Percentiles rank a stretch among this genome's conserved stretches.
Evolutionary conservation across 805 yeast species (phyloP).

Genomic region (Ogataea ramenticola): DNA sequence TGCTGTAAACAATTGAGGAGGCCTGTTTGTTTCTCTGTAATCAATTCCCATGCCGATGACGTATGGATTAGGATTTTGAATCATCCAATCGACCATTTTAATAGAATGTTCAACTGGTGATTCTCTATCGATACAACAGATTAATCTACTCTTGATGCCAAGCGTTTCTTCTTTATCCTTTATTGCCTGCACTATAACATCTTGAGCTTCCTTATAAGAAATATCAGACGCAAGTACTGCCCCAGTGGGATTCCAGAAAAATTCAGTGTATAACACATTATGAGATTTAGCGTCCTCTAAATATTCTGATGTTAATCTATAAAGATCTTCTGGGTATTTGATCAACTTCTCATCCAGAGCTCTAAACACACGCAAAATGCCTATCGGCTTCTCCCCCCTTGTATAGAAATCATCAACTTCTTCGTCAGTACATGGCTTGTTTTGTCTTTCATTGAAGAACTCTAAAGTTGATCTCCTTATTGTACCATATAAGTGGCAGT

Average conservation of each 20-base stretch:
- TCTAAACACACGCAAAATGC: slow-evolving; percentile 23
- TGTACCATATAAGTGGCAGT: slow-evolving; percentile 26
- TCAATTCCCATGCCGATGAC: slow-evolving; percentile 26
- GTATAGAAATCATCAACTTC: slow-evolving; percentile 21
- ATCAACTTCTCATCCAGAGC: slow-evolving; percentile 20
- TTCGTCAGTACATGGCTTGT: slow-evolving; percentile 15
- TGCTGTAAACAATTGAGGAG: slow-evolving; percentile 21
- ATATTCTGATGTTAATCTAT: slow-evolving; percentile 21
- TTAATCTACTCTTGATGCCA: slow-evolving; percentile 17
- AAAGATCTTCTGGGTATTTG: slow-evolving; percentile 18
- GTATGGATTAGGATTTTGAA: slow-evolving; percentile 13
- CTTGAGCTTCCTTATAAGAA: slow-evolving; percentile 20
- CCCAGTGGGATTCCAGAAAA: slow-evolving; percentile 28
- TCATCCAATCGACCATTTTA: slow-evolving; percentile 23
- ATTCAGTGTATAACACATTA: slow-evolving; percentile 21
- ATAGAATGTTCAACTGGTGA: slow-evolving; percentile 17
- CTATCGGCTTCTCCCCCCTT: slow-evolving; percentile 25
- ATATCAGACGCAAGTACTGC: slow-evolving; percentile 21
- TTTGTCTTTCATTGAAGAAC: slow-evolving; percentile 16
- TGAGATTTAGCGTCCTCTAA: slow-evolving; percentile 16
- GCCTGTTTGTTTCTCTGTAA: slow-evolving; percentile 23
- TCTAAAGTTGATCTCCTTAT: slow-evolving; percentile 18
- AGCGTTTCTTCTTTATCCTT: slow-evolving; percentile 13
- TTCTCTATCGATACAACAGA: slow-evolving; percentile 25
- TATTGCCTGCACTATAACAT: slow-evolving; percentile 20